phyloP scores from a whole-genome alignment of 768 basidiomycete genomes.

The Suillus ampliporus region DNA sequence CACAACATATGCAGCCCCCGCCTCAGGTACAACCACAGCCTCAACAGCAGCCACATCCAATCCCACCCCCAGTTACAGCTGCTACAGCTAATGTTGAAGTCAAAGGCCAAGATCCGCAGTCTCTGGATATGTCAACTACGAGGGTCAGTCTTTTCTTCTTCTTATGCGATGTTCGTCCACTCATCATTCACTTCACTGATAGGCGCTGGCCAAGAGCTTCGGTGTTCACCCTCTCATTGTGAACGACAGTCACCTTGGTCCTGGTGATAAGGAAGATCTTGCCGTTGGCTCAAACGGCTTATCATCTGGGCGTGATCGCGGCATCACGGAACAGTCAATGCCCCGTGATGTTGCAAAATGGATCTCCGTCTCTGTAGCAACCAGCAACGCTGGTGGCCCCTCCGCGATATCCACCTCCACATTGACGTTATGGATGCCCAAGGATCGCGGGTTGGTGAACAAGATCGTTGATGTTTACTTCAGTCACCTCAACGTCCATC shows the following conservation, averaged over 20 bases:
- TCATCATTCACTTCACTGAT: slow-evolving; percentile 19
- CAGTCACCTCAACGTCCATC: slow-evolving; percentile 74
- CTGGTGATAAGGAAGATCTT: slow-evolving; percentile 71
- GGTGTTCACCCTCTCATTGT: slow-evolving; percentile 78
- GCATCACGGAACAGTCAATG: slow-evolving; percentile 53
- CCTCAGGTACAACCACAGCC: slow-evolving; percentile 44
- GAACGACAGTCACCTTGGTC: slow-evolving; percentile 61
- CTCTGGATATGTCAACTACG: slow-evolving; percentile 78
- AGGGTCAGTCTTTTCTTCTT: slow-evolving; percentile 43
- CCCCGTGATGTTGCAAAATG: slow-evolving; percentile 70
- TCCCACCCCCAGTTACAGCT: slow-evolving; percentile 31
- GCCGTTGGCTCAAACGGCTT: slow-evolving; percentile 78
- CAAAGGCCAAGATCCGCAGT: slow-evolving; percentile 80
- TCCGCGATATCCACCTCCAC: slow-evolving; percentile 30
- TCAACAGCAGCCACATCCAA: slow-evolving; percentile 36
- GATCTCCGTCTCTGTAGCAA: slow-evolving; percentile 58
- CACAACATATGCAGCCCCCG: slow-evolving; percentile 41
- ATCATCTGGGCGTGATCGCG: slow-evolving; percentile 69
- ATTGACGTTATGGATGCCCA: slow-evolving; percentile 70
- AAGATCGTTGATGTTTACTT: slow-evolving; percentile 77
- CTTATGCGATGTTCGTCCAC: background rate
- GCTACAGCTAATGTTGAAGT: slow-evolving; percentile 42
- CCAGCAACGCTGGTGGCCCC: slow-evolving; percentile 44
- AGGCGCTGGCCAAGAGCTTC: slow-evolving; percentile 79
- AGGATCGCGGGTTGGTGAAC: slow-evolving; percentile 70